Evolutionary conservation across 2,329 filamentous ascomycete genomes (phyloP).

Genomic region (Cladosporium sp.): DNA sequence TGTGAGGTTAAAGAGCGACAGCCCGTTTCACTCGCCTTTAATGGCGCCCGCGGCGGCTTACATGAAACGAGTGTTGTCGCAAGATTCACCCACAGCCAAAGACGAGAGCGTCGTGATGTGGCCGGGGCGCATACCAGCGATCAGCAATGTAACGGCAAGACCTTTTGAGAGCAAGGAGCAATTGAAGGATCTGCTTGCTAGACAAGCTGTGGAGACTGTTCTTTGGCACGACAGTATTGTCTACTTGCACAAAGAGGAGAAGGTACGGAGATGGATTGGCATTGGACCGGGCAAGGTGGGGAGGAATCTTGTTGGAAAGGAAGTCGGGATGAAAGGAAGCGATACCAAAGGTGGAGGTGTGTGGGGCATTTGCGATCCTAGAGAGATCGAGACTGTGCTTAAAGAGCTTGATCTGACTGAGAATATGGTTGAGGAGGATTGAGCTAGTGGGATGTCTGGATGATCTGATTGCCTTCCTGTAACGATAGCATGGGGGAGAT

Average conservation of each 20-base stretch:
- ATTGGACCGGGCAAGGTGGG: slow-evolving; percentile 93
- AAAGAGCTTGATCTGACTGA: slow-evolving; percentile 46
- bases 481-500: too few species aligned
- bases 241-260: slow-evolving; percentile 79
- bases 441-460: neutral
- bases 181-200: slow-evolving; percentile 71
- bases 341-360: slow-evolving; percentile 83
- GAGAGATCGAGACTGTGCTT: slow-evolving; percentile 46
- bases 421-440: slow-evolving; percentile 33
- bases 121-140: slow-evolving; percentile 68
- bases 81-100: slow-evolving; percentile 49
- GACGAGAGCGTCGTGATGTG: slow-evolving; percentile 68
- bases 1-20: slow-evolving; percentile 80
- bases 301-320: slow-evolving; percentile 87
- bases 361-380: slow-evolving; percentile 82
- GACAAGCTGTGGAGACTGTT: slow-evolving; percentile 87
- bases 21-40: slow-evolving; percentile 85
- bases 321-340: slow-evolving; percentile 78
- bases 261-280: slow-evolving; percentile 80
- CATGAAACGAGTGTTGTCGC: slow-evolving; percentile 65
- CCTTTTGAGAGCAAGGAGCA: slow-evolving; percentile 72
- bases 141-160: slow-evolving; percentile 80
- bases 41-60: slow-evolving; percentile 79
- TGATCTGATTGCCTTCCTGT: neutral
- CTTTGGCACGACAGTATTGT: slow-evolving; percentile 91